Conservation (phyloP, 331 rosid genomes). For the Malus hybrid region DNA sequence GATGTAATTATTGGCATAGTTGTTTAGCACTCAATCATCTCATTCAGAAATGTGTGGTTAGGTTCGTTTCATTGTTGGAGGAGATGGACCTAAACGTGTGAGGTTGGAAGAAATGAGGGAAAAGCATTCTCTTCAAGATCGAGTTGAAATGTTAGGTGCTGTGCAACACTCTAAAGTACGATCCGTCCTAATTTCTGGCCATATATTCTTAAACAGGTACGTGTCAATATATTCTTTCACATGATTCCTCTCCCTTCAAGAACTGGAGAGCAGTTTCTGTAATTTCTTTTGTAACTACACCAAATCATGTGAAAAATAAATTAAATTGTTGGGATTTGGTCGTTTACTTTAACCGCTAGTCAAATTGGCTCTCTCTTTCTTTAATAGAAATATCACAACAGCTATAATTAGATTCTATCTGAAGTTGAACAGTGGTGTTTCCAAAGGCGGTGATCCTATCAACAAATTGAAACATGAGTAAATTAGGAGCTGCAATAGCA, state of each 20-base stretch:
- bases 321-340: neutral
- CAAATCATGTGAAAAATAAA: neutral
- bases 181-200: slow-evolving; percentile 74
- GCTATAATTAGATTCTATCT: neutral
- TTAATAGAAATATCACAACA: too few relatives aligned
- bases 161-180: slow-evolving; percentile 79
- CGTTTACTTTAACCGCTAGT: neutral
- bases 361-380: neutral
- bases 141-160: slow-evolving; percentile 93
- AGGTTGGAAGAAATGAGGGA: slow-evolving; percentile 97
- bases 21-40: slow-evolving; percentile 6
- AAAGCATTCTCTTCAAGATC: slow-evolving; percentile 90
- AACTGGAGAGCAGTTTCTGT: too few relatives aligned
- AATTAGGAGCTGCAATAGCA: neutral
- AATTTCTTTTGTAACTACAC: neutral
- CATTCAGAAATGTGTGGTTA: slow-evolving; percentile 26
- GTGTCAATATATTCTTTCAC: neutral
- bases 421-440: neutral
- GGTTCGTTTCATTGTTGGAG: slow-evolving; percentile 93
- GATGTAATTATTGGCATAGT: slow-evolving; percentile 9
- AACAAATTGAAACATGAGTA: neutral
- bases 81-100: slow-evolving; percentile 93
- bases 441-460: too few relatives aligned
- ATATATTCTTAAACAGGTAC: slow-evolving; percentile 87
- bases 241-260: neutral